A percentile compares a stretch with the other conserved stretches of the same genome.
phyloP scores from a whole-genome alignment of 495 filamentous ascomycete genomes.

The Hypoxylon intermedium region DNA sequence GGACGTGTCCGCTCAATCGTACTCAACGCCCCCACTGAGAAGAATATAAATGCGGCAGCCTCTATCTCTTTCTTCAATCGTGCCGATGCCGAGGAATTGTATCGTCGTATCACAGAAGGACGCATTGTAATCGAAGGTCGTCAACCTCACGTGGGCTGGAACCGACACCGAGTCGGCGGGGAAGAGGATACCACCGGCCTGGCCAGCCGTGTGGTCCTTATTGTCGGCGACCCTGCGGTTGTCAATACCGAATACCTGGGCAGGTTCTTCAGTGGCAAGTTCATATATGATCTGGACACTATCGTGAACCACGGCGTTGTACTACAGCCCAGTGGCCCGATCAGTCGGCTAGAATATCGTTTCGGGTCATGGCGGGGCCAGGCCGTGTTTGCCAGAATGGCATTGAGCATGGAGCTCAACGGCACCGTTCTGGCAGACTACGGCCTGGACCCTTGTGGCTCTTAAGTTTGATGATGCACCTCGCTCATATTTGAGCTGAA shows the following conservation, averaged over 20 bases:
- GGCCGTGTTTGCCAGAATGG: conserved; percentile 44
- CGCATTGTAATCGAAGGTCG: not conserved
- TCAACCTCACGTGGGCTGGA: conserved; percentile 7
- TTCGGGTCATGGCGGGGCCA: conserved; percentile 52
- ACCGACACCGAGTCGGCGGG: conserved; percentile 15
- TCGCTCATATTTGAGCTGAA: too few relatives aligned
- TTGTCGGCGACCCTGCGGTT: conserved; percentile 25
- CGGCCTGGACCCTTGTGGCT: conserved; percentile 20
- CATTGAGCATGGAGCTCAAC: conserved; percentile 38
- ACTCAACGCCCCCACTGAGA: conserved; percentile 1
- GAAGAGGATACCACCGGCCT: not conserved
- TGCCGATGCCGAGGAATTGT: conserved; percentile 4
- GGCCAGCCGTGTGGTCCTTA: conserved; percentile 29
- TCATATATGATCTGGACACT: conserved; percentile 32
- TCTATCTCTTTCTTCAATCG: conserved; percentile 25
- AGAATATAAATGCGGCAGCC: not conserved
- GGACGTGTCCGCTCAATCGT: conserved; percentile 24
- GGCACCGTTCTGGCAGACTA: conserved; percentile 7
- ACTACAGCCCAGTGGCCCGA: not conserved
- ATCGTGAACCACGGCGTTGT: conserved; percentile 26
- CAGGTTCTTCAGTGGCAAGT: conserved; percentile 24
- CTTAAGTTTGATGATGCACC: not conserved
- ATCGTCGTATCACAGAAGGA: not conserved
- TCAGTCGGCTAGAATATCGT: conserved; percentile 40
- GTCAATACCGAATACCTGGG: conserved; percentile 25